Percentiles rank a stretch among this genome's conserved stretches.
Evolutionary conservation across 306 rosid genomes (phyloP).

Genomic region (Medicago truncatula): MtrunA17r5.0-ANR NC_053043.1:16826501-16827000

Average conservation of each 20-base stretch:
- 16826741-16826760: background rate
- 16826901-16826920: conserved; percentile 36
- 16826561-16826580: conserved; percentile 90
- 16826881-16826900: conserved; percentile 41
- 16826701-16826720: no score
- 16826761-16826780: background rate
- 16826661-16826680: background rate
- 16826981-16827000: conserved; percentile 10
- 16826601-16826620: conserved; percentile 49
- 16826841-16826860: conserved; percentile 78
- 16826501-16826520: conserved; percentile 69
- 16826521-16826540: conserved; percentile 84
- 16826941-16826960: conserved; percentile 44
- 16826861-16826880: conserved; percentile 47
- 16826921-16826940: background rate
- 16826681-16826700: background rate
- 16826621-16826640: background rate
- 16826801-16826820: conserved; percentile 55
- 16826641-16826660: background rate
- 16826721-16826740: background rate
- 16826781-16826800: background rate
- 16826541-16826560: conserved; percentile 69
- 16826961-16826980: conserved; percentile 17
- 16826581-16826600: conserved; percentile 62
- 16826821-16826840: conserved; percentile 94